Evolutionary conservation across 352 stramenopile genomes (phyloP), one percentile per base, ranked within the genome.

Genomic region (Aphanomyces invadans): DNA sequence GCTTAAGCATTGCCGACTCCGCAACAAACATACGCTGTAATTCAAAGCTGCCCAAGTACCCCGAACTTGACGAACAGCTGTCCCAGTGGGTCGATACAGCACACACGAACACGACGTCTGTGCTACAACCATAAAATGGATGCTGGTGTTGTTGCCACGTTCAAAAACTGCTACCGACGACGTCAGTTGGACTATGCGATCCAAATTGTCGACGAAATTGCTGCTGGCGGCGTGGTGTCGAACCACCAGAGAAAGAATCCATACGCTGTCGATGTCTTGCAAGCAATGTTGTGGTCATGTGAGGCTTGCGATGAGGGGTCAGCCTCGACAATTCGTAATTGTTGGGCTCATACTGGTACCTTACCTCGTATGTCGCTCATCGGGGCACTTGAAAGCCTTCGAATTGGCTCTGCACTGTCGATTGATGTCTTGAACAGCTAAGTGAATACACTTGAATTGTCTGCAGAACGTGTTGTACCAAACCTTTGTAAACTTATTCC

Each of bases 71-170:
- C 36, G 7, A 42, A 42, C 7, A 15, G 36, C 36, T 42, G 15
- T 42, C 36, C 7, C 36, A 15, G 36, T 42, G 36, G 36, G 36
- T 42, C 15, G 15, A 42, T 42, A 15, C 36, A 15, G 36, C 36
- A 7, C 7, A 42, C 15, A 15, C 15, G 4, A 63, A 63, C 29
- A 63, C 26, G 12, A 63, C 55, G 4, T 53, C 36, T 5, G 36
- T 53, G 4, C 23, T 63, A 11, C 55, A 63, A n/a, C 55, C 26
- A n/a, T n/a, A n/a, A n/a, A 4, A 53, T 52, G 42, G 55, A 63
- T 23, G 55, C 55, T 21, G 42, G 55, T 23, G 31, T 63, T 10
- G 54, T 63, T 53, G 15, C 36, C 4, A 25, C 21, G 10, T 63
- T 63, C 42, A 63, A 49, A 19, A 4, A 63, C 4, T 28, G 12